Evolutionary conservation across 371 early-diverging fungal species (phyloP), one percentile per base, ranked within the genome.

Genomic region (Mortierella sp.): DNA sequence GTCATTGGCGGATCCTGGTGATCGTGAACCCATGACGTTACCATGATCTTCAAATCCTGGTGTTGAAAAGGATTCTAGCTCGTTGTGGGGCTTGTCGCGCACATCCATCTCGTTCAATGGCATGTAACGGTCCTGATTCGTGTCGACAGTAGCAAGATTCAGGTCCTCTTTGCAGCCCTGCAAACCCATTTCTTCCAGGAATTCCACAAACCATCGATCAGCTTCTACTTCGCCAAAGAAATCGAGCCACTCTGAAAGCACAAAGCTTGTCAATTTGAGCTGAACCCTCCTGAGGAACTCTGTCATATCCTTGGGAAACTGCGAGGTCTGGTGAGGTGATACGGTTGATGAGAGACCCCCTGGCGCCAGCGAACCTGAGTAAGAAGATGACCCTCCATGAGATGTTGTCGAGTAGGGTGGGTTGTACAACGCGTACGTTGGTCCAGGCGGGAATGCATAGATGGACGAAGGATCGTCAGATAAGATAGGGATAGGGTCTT

Each of bases 181-280:
- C 46, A 24, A 26, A 5, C 38, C 51, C 64, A 73, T 71, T 24
- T 79, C 79, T 14, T 61, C 69, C 48, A 82, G 26, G 54, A 82
- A 79, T 57, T 82, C 81, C 12, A 60, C 48, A 51, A 82, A 80
- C 82, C 82, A 82, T 8, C 54, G 66, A 59, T 82, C 82, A 2
- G 80, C 64, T 56, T 82, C 80, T 2, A 72, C 67, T 16, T 67
- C 68, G 4, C 73, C 71, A 67, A 80, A 79, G 1, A 67, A 9
- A 38, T 69, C 71, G 16, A 69, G 60, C 67, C 80, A 82, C 24
- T 82, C 82, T 42, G 81, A 80, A 27, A 80, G 64, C 27, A 80
- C 55, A 45, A 79, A 64, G 19, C 80, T 78, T 16, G 73, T 65
- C 42, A 82, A 19, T 43, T 66, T 64, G 30, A 82, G 58, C 39